A percentile compares a stretch with the other conserved stretches of the same genome.
Evolutionary conservation across 139 green algal genomes (phyloP).

Genomic region (Astrephomene gubernaculifera): DNA sequence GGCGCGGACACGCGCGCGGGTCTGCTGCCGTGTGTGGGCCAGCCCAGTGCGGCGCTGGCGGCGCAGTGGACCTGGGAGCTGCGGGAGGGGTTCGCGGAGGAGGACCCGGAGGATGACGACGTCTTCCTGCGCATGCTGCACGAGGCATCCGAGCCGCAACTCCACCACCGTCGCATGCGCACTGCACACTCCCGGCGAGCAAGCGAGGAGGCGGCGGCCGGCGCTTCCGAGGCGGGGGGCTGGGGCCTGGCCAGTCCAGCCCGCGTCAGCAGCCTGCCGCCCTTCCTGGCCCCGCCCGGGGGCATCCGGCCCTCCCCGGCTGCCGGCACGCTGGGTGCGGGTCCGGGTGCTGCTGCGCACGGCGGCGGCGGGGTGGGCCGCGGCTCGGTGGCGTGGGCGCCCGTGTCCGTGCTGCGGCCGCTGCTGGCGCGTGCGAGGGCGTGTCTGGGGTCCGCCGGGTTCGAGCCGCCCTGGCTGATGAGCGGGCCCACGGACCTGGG

Average conservation of each 20-base stretch:
- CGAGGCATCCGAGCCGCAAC: not conserved
- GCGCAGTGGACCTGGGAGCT: not conserved
- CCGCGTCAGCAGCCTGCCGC: too few species aligned
- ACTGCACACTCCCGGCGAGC: not conserved
- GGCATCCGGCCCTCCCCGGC: too few species aligned
- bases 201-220: not conserved
- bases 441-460: not conserved
- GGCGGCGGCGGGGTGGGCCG: not conserved
- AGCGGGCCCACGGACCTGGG: not conserved
- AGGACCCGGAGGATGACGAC: constrained; percentile 24
- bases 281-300: too few species aligned
- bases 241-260: too few species aligned
- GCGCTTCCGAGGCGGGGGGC: too few species aligned
- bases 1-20: not conserved
- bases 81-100: not conserved
- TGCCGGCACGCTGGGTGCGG: not conserved
- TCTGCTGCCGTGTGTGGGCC: not conserved
- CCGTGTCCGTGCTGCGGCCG: constrained; percentile 15
- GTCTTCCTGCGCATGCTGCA: constrained; percentile 17
- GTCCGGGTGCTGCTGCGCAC: not conserved
- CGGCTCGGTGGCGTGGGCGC: constrained; percentile 27
- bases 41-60: not conserved
- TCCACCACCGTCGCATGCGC: not conserved
- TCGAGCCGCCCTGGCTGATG: constrained; percentile 26
- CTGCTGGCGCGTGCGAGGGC: constrained; percentile 12